Base-by-base conservation (phyloP, 2,329 filamentous ascomycete species). In the Botrytis medusae region DNA sequence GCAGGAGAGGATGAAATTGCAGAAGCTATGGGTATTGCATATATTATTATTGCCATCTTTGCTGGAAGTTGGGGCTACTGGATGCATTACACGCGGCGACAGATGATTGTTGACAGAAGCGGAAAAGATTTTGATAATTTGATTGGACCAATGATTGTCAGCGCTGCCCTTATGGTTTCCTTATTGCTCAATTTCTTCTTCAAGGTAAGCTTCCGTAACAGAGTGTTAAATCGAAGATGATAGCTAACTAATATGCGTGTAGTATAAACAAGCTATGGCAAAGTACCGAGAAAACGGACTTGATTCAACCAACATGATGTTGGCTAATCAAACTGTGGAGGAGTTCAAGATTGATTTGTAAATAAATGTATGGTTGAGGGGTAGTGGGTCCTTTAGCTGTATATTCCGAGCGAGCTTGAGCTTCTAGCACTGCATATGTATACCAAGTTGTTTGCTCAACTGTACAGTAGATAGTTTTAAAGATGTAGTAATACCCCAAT, bases 91-190 rank as follows among this genome's bases (percentile, higher is more conserved):
- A 89, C 87, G 80, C 87, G 96, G 48, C 88, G 91, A 74, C 87
- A 85, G 71, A 90, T 98, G 87, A 99, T 99, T 80, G 82, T 92
- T 57, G 89, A 93, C 82, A 86, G 96, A 76, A 97, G 94, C 79
- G 94, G 94, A 16, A 95, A 92, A 82, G 95, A 98, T 79, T 97
- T 99, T 82, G 95, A 99, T 82, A 96, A 94, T 78, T 85, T 95
- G 79, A 83, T 93, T 74, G 96, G 96, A 0, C 96, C 96, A 0
- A 83, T 98, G 72, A 87, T 97, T 14, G 91, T 98, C 61, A 96
- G 93, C 79, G 83, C 92, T 54, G 93, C 94, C 5, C 82, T 99
- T 80, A 91, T 93, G 75, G 80, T 91, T 68, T 94, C 95, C 10
- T 83, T 99, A 80, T 86, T 94, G 74, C 81, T 97, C 78, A 99